Evolutionary conservation across 768 basidiomycete species (phyloP).

Genomic region (Lentinula guzmanii): DNA sequence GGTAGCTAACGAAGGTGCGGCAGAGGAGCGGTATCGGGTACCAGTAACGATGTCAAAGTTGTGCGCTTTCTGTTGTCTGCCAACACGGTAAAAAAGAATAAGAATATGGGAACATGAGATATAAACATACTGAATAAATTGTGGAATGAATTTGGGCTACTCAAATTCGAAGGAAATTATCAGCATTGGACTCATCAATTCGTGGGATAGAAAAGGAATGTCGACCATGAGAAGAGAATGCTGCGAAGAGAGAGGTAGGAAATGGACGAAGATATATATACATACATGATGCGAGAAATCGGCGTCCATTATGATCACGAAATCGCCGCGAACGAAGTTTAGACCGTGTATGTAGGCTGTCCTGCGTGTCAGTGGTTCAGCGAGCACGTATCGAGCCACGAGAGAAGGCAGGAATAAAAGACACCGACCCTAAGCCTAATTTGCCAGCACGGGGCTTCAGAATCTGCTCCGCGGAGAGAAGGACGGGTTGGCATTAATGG

Average conservation of each 20-base stretch:
- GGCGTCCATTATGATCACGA: constrained; percentile 96
- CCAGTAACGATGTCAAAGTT: constrained; percentile 93
- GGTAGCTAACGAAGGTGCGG: constrained; percentile 50
- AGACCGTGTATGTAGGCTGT: constrained; percentile 92
- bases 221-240: background rate
- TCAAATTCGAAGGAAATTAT: constrained; percentile 1
- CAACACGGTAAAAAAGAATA: constrained; percentile 1
- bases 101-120: background rate
- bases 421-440: constrained; percentile 75
- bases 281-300: constrained; percentile 93
- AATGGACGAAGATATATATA: constrained; percentile 5
- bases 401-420: background rate
- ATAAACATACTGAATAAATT: constrained; percentile 68
- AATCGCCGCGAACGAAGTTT: constrained; percentile 84
- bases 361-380: constrained; percentile 29
- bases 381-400: background rate
- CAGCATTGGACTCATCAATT: background rate
- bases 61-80: constrained; percentile 75
- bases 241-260: background rate
- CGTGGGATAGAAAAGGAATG: background rate
- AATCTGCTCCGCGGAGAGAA: constrained; percentile 36
- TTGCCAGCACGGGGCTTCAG: constrained; percentile 87
- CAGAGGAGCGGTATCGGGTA: constrained; percentile 71
- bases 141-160: constrained; percentile 92
- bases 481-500: background rate